Percentiles rank a stretch among this genome's conserved stretches.
Evolutionary conservation across 164 flowering plant genomes (phyloP).

Genomic region (Nymphaea thermarum): DNA sequence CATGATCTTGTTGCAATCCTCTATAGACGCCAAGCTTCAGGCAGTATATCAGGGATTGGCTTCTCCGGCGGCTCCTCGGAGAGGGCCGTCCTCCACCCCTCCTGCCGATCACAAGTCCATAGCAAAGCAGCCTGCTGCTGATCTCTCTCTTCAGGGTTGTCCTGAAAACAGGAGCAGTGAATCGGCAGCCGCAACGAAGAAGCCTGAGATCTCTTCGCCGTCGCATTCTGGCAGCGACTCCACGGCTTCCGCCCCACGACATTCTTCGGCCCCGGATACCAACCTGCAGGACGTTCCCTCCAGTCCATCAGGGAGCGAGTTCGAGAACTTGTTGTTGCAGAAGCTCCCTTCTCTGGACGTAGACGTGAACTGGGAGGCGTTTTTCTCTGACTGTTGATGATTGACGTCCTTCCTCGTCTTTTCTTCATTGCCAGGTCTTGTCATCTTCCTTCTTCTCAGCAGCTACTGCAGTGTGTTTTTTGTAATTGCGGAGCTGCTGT

Average conservation of each 20-base stretch:
- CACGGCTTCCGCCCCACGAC: constrained; percentile 25
- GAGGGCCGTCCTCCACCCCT: constrained; percentile 1
- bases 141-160: neutral
- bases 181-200: constrained; percentile 4
- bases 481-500: neutral
- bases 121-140: neutral
- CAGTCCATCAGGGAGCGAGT: constrained; percentile 20
- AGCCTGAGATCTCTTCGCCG: constrained; percentile 17
- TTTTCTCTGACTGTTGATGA: constrained; percentile 18
- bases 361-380: constrained; percentile 57
- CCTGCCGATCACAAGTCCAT: neutral
- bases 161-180: neutral
- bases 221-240: constrained; percentile 23
- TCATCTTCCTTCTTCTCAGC: neutral
- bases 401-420: neutral
- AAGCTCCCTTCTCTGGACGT: constrained; percentile 71
- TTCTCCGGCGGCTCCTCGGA: constrained; percentile 1
- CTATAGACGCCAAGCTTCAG: constrained; percentile 82
- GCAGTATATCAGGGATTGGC: constrained; percentile 63
- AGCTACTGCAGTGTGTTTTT: constrained; percentile 43
- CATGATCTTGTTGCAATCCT: constrained; percentile 40
- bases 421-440: neutral
- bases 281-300: constrained; percentile 32
- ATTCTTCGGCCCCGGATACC: constrained; percentile 28
- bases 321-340: constrained; percentile 42